Evolutionary conservation across 2,329 filamentous ascomycete genomes (phyloP).

Genomic region (Aspergillus sp.): DNA sequence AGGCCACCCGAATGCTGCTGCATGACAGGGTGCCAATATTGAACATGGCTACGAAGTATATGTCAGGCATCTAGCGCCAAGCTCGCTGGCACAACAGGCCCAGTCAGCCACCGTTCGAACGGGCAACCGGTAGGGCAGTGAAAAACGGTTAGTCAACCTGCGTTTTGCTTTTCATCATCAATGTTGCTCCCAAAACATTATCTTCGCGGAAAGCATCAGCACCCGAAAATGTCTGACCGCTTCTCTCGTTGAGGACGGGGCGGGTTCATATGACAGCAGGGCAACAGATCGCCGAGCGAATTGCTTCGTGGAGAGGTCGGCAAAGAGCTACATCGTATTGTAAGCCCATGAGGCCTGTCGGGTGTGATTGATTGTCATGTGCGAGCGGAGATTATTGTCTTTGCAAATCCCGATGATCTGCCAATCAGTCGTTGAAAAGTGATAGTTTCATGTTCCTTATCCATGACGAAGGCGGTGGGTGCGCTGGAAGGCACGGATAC

Average conservation of each 20-base stretch:
- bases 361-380: background rate
- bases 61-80: background rate
- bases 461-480: too few relatives aligned
- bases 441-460: conserved; percentile 25
- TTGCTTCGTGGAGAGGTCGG: background rate
- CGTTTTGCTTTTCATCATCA: background rate
- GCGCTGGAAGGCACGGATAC: background rate
- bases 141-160: background rate
- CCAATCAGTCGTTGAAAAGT: conserved; percentile 24
- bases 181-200: background rate
- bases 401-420: conserved; percentile 21
- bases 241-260: background rate
- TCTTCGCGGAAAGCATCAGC: conserved; percentile 1
- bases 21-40: too few relatives aligned
- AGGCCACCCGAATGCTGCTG: background rate
- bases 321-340: background rate
- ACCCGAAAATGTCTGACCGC: background rate
- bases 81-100: background rate
- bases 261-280: background rate
- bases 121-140: background rate
- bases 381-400: conserved; percentile 14
- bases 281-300: background rate
- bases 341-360: background rate
- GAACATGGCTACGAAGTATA: background rate
- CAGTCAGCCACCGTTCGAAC: background rate